Conservation (phyloP, 1,284 basidiomycete species). For the Caloboletus firmus region DNA sequence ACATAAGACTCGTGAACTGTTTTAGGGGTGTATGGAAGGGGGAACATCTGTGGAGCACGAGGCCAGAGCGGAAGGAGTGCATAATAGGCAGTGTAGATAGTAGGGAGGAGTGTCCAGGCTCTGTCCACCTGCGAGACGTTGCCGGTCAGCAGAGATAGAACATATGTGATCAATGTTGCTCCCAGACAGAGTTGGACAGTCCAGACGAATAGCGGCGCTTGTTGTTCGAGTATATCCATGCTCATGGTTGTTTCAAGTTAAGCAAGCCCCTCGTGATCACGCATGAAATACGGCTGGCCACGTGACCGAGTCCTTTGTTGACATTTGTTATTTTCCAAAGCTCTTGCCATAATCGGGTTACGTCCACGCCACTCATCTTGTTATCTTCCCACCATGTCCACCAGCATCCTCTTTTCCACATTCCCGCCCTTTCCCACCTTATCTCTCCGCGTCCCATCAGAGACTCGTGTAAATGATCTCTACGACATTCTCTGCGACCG, state of each 20-base stretch:
- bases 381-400: slow-evolving; percentile 38
- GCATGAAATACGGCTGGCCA: background rate
- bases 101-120: slow-evolving; percentile 77
- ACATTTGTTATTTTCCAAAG: slow-evolving; percentile 20
- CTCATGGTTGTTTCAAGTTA: background rate
- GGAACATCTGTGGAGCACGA: slow-evolving; percentile 38
- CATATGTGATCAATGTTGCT: slow-evolving; percentile 48
- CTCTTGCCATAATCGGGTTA: slow-evolving; percentile 10
- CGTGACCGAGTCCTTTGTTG: slow-evolving; percentile 11
- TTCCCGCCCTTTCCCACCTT: slow-evolving; percentile 78
- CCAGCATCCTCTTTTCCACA: slow-evolving; percentile 64
- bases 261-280: background rate
- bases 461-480: slow-evolving; percentile 51
- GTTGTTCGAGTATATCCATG: slow-evolving; percentile 16
- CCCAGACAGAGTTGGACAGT: slow-evolving; percentile 62
- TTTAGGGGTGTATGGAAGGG: slow-evolving; percentile 59
- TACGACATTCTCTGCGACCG: slow-evolving; percentile 53
- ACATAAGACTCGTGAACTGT: slow-evolving; percentile 44
- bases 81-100: slow-evolving; percentile 76
- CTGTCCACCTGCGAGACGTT: slow-evolving; percentile 87
- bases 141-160: slow-evolving; percentile 64
- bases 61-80: slow-evolving; percentile 71
- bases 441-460: slow-evolving; percentile 56
- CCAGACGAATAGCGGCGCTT: slow-evolving; percentile 49
- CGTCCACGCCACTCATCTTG: background rate